Conservation (phyloP, 768 basidiomycete genomes). For the Melanogaster broomeanus region DNA sequence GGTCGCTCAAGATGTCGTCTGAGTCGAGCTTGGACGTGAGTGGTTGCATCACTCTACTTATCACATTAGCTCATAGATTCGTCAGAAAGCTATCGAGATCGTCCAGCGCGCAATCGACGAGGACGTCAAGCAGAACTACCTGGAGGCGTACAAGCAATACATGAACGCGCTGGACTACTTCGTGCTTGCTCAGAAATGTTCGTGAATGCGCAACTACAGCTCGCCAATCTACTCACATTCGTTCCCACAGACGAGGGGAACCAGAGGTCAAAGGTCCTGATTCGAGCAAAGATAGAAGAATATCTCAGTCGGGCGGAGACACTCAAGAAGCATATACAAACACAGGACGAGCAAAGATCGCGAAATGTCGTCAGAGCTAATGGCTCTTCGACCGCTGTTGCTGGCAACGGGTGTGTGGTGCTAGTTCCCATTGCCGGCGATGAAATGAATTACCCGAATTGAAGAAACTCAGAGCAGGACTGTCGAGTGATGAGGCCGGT, state of each 20-base stretch:
- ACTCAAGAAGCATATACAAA: constrained; percentile 78
- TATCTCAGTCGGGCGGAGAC: constrained; percentile 92
- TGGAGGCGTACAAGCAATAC: constrained; percentile 92
- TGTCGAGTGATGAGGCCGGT: constrained; percentile 92
- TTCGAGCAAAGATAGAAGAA: constrained; percentile 85
- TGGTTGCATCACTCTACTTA: background rate
- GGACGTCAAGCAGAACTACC: constrained; percentile 91
- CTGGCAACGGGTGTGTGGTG: constrained; percentile 47
- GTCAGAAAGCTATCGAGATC: constrained; percentile 81
- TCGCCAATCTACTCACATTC: background rate
- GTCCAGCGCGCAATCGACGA: constrained; percentile 93
- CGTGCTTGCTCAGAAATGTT: constrained; percentile 95
- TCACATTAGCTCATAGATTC: constrained; percentile 17
- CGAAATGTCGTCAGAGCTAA: constrained; percentile 52
- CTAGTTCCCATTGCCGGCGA: background rate
- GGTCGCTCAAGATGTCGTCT: constrained; percentile 38
- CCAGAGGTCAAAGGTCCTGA: constrained; percentile 84
- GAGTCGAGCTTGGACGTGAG: constrained; percentile 51
- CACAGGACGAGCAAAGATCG: constrained; percentile 57
- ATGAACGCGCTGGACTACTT: constrained; percentile 97
- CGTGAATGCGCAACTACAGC: constrained; percentile 3
- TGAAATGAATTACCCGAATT: constrained; percentile 54
- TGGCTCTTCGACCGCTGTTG: constrained; percentile 41
- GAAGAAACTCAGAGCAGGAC: constrained; percentile 93
- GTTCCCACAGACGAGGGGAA: constrained; percentile 73